A percentile compares a stretch with the other conserved stretches of the same genome.
phyloP scores from a whole-genome alignment of 2,329 filamentous ascomycete species.

The Byssothecium circinans region DNA sequence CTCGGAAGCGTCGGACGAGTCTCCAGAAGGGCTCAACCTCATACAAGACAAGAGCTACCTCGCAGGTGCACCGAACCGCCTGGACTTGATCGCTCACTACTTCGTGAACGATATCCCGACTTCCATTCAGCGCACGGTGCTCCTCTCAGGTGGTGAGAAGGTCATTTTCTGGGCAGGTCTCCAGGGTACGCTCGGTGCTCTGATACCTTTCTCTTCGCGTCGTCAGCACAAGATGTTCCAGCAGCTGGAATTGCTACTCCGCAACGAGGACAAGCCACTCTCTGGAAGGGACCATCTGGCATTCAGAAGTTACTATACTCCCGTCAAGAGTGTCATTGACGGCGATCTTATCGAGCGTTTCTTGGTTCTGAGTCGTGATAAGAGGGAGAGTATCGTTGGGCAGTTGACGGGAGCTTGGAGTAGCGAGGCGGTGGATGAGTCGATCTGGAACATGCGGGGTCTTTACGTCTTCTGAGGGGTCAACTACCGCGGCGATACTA shows the following conservation, averaged over 20 bases:
- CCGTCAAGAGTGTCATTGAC: conserved; percentile 95
- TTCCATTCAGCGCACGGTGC: conserved; percentile 81
- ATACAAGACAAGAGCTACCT: conserved; percentile 87
- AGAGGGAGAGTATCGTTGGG: conserved; percentile 91
- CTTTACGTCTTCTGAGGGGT: conserved; percentile 35
- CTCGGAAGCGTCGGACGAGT: conserved; percentile 88
- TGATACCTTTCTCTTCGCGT: conserved; percentile 87
- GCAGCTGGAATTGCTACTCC: conserved; percentile 83
- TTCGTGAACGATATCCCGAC: conserved; percentile 92
- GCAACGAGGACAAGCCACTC: conserved; percentile 75
- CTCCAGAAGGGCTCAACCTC: conserved; percentile 87
- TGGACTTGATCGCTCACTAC: conserved; percentile 84
- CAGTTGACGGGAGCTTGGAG: conserved; percentile 78
- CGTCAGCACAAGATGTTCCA: conserved; percentile 99
- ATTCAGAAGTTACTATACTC: conserved; percentile 93
- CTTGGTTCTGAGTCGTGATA: conserved; percentile 78
- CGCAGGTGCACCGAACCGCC: conserved; percentile 81
- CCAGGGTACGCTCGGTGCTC: conserved; percentile 89
- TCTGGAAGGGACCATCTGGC: conserved; percentile 94
- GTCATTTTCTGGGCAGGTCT: conserved; percentile 91
- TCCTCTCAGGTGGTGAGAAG: conserved; percentile 89
- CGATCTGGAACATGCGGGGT: conserved; percentile 61
- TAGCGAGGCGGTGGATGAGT: conserved; percentile 91
- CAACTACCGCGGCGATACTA: background rate
- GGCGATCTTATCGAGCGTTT: conserved; percentile 95